These are phyloP conservation scores for Botrytis medusae DNA, from an alignment of 2,329 filamentous ascomycete genomes.

Conservation along the genomic window DNA sequence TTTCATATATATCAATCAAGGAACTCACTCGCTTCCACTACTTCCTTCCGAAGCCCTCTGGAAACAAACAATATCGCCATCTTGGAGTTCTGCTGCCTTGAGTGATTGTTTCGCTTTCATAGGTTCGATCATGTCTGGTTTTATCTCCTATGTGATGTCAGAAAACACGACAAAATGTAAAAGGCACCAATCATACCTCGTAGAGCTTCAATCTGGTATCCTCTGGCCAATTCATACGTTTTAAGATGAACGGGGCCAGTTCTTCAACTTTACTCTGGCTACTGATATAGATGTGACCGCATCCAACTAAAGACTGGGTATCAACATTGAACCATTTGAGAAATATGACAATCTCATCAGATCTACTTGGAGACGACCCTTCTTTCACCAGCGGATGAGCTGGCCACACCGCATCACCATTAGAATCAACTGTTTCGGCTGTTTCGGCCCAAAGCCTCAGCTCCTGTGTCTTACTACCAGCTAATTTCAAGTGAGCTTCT, in stretches of 20 bases:
- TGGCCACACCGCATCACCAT: slow-evolving; percentile 73
- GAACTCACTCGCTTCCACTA: slow-evolving; percentile 40
- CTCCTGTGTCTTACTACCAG: slow-evolving; percentile 63
- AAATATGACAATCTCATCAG: slow-evolving; percentile 76
- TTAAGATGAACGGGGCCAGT: slow-evolving; percentile 71
- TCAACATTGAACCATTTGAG: slow-evolving; percentile 88
- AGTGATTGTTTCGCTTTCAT: slow-evolving; percentile 91
- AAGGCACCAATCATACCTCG: slow-evolving; percentile 54
- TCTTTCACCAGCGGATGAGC: slow-evolving; percentile 59
- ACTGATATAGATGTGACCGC: slow-evolving; percentile 82
- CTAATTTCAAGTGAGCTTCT: slow-evolving; percentile 66
- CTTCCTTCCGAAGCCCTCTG: slow-evolving; percentile 67
- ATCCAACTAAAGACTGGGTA: slow-evolving; percentile 70
- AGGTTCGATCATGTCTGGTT: slow-evolving; percentile 92
- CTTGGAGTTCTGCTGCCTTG: slow-evolving; percentile 89
- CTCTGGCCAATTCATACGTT: slow-evolving; percentile 82
- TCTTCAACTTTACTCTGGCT: slow-evolving; percentile 88
- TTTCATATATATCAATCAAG: neutral
- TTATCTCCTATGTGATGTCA: slow-evolving; percentile 69
- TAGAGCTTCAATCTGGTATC: slow-evolving; percentile 72
- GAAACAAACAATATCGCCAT: slow-evolving; percentile 96
- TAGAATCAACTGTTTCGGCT: slow-evolving; percentile 61
- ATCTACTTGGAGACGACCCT: slow-evolving; percentile 54
- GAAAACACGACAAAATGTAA: slow-evolving; percentile 18
- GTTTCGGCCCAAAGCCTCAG: slow-evolving; percentile 88